A percentile compares a stretch with the other conserved stretches of the same genome.
Conservation (phyloP, 208 protist genomes). For the Blechomonas ayalai region DNA sequence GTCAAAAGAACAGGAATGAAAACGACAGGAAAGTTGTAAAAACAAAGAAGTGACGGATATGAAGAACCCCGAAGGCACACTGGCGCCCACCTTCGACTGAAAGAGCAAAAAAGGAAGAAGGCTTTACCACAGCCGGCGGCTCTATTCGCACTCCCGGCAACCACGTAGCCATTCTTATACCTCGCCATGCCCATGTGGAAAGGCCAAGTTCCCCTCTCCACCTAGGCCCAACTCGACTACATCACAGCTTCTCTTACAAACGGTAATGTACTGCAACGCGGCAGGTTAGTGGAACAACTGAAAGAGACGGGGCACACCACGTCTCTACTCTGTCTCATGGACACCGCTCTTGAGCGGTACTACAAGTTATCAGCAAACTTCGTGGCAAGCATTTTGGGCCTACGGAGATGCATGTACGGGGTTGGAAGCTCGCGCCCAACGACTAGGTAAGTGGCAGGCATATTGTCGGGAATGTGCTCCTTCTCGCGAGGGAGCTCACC, state of each 20-base stretch:
- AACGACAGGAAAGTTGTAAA: not conserved
- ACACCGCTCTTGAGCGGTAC: too few relatives aligned
- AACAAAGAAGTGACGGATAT: not conserved
- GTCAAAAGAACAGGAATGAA: slow-evolving; percentile 1
- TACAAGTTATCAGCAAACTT: slow-evolving; percentile 1
- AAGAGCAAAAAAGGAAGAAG: not conserved
- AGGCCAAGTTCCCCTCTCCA: too few relatives aligned
- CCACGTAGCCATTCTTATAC: too few relatives aligned
- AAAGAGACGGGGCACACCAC: too few relatives aligned
- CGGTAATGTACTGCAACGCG: too few relatives aligned
- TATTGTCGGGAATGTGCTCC: slow-evolving; percentile 22
- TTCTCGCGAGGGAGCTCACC: slow-evolving; percentile 20
- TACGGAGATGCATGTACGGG: slow-evolving; percentile 15
- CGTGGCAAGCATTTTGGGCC: slow-evolving; percentile 8
- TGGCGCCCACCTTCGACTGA: not conserved
- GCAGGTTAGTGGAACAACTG: too few relatives aligned
- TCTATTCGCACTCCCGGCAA: too few relatives aligned
- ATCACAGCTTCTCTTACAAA: too few relatives aligned
- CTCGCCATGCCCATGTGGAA: too few relatives aligned
- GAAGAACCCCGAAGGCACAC: not conserved
- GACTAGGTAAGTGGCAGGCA: slow-evolving; percentile 17
- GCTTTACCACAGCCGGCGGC: too few relatives aligned
- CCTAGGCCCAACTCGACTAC: too few relatives aligned
- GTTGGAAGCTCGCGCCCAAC: slow-evolving; percentile 11
- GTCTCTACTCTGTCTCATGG: too few relatives aligned